Evolutionary conservation across 257 asterid genomes (phyloP), one percentile per base, ranked within the genome.

Genomic region (Paraleonurus japonicus): DNA sequence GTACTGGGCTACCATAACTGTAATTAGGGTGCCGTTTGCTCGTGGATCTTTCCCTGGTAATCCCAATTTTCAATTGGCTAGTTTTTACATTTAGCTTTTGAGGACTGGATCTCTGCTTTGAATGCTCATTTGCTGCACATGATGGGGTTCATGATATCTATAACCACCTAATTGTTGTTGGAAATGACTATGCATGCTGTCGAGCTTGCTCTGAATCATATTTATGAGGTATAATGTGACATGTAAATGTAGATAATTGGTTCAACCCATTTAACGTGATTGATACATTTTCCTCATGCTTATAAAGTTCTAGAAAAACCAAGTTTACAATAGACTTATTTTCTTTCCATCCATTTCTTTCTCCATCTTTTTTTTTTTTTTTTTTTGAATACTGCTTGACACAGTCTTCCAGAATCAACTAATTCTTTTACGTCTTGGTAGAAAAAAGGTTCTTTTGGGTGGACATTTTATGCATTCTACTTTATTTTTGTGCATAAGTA

Each of bases 1-100:
- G 32, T 55, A 60, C 76, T 69, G 70, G 74, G 70, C 72, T 37
- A 35, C 58, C 22, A 17, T 24, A 37, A 32, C 59, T 76, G 69
- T 66, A 15, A 12, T 57, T 37, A 12, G 71, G 71, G 61, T 53
- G 71, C 50, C 37, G 61, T 70, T 48, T 59, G 59, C 70, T 66
- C 50, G 35, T 65, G 58, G 67, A 13, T 70, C 47, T 47, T 64
- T 60, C 55, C 78, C 65, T 33, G 83, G 85, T 79, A 79, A 69
- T 59, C 61, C 75, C 69, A 39, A 13, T 69, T 24, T 71, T 27
- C 48, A 27, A 15, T 66, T 17, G 22, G 62, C 66, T 28, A 70
- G 61, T 65, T 76, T 55, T 15, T 51, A 67, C 73, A 32, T 26
- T 54, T 50, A 59, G 32, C 37, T 59, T 17, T 51, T 35, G 17